Conservation (phyloP, 2,329 filamentous ascomycete genomes). For the Aspergillus sojae region DNA sequence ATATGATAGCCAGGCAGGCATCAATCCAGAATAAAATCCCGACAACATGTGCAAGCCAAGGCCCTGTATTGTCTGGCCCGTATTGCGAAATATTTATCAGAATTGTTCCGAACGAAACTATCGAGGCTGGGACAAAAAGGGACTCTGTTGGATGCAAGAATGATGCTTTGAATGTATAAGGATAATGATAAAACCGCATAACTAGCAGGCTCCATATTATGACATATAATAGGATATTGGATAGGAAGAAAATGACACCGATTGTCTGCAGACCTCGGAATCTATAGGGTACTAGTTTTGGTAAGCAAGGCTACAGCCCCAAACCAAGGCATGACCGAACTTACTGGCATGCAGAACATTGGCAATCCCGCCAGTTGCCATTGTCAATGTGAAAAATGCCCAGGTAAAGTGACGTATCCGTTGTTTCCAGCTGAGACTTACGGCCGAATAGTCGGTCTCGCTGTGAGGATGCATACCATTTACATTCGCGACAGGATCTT, state of each 20-base stretch:
- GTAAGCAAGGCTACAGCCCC: constrained; percentile 7
- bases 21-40: constrained; percentile 76
- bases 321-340: constrained; percentile 18
- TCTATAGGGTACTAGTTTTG: constrained; percentile 52
- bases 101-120: constrained; percentile 72
- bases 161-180: constrained; percentile 70
- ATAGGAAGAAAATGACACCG: constrained; percentile 63
- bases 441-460: constrained; percentile 17
- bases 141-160: constrained; percentile 78
- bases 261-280: constrained; percentile 61
- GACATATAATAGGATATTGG: constrained; percentile 66
- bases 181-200: constrained; percentile 69
- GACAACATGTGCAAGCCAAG: constrained; percentile 65
- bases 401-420: constrained; percentile 68
- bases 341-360: constrained; percentile 62
- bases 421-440: constrained; percentile 51
- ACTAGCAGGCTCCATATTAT: constrained; percentile 66
- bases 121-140: constrained; percentile 71
- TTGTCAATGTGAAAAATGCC: constrained; percentile 77
- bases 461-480: constrained; percentile 19
- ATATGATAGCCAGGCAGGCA: constrained; percentile 65
- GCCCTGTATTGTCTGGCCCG: constrained; percentile 62
- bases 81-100: constrained; percentile 80
- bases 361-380: constrained; percentile 63
- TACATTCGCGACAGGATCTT: constrained; percentile 9